Evolutionary conservation across 257 asterid genomes (phyloP).

Genomic region (Echium plantagineum): DNA sequence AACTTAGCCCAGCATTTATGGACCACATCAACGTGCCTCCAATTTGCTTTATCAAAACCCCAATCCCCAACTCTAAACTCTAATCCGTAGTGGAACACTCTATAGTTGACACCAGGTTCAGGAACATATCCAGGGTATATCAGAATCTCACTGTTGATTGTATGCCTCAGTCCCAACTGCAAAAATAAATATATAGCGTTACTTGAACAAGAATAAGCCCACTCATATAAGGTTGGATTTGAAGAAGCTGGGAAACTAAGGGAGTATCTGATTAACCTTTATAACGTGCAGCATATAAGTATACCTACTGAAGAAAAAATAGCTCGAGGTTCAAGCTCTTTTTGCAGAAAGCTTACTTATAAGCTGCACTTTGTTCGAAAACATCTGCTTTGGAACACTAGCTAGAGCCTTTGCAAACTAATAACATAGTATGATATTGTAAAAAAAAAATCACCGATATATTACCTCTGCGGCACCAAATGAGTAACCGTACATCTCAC

Average conservation of each 20-base stretch:
- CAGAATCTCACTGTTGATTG: conserved; percentile 57
- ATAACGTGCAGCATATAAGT: not conserved
- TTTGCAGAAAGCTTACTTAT: not conserved
- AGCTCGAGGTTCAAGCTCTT: not conserved
- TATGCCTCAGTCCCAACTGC: conserved; percentile 73
- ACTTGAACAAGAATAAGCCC: not conserved
- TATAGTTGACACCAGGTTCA: conserved; percentile 50
- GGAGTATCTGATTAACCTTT: not conserved
- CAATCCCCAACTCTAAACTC: conserved; percentile 74
- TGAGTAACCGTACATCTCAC: conserved; percentile 99
- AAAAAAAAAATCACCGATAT: not conserved
- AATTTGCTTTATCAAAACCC: conserved; percentile 94
- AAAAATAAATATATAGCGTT: conserved; percentile 6
- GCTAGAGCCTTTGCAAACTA: not conserved
- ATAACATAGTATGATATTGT: not conserved
- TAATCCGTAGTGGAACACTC: conserved; percentile 83
- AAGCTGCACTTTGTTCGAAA: not conserved
- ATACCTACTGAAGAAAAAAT: not conserved
- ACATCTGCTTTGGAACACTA: not conserved
- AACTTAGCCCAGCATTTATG: conserved; percentile 75
- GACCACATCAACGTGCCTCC: conserved; percentile 60
- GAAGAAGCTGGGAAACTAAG: not conserved
- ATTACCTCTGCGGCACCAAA: conserved; percentile 99
- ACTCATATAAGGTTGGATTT: not conserved
- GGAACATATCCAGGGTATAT: conserved; percentile 91